phyloP scores from a whole-genome alignment of 1,284 basidiomycete species.

The Cutaneotrichosporon sp. region DNA sequence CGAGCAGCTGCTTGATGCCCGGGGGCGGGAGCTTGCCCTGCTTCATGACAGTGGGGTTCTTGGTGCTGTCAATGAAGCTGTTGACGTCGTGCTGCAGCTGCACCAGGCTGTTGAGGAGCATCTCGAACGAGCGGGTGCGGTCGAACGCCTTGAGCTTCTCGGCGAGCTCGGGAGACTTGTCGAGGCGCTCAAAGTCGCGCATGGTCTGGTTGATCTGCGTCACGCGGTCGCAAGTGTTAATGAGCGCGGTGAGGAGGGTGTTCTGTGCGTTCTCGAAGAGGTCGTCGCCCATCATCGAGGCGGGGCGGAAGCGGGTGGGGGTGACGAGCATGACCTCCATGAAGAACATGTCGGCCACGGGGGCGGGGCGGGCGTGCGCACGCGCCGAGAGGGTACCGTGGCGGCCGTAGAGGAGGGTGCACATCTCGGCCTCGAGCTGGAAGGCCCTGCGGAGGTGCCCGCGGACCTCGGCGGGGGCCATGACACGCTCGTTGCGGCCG shows the following conservation, averaged over 20 bases:
- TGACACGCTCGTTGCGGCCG: constrained; percentile 82
- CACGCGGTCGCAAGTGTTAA: constrained; percentile 78
- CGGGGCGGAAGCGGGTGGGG: constrained; percentile 94
- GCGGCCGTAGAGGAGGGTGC: constrained; percentile 85
- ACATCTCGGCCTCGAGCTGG: constrained; percentile 76
- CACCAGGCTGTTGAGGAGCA: constrained; percentile 77
- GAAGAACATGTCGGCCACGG: constrained; percentile 88
- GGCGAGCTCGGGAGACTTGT: constrained; percentile 19
- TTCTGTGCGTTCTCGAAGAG: constrained; percentile 98
- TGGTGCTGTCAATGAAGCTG: constrained; percentile 95
- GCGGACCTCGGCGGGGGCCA: constrained; percentile 88
- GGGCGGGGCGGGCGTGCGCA: constrained; percentile 45
- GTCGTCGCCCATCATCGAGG: constrained; percentile 87
- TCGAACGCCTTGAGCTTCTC: constrained; percentile 21
- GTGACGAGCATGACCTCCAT: constrained; percentile 88
- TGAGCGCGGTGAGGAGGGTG: constrained; percentile 81
- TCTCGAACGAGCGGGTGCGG: constrained; percentile 62
- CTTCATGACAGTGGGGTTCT: constrained; percentile 82
- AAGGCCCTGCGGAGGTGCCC: constrained; percentile 90
- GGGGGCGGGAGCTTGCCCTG: constrained; percentile 91
- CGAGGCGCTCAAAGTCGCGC: constrained; percentile 19
- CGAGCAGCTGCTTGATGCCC: constrained; percentile 94
- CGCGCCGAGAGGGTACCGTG: constrained; percentile 71
- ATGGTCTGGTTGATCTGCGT: constrained; percentile 67
- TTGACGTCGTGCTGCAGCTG: constrained; percentile 95